These are phyloP conservation scores for Neurospora sp. DNA, from an alignment of 495 filamentous ascomycete genomes.

Conservation along the genomic window DNA sequence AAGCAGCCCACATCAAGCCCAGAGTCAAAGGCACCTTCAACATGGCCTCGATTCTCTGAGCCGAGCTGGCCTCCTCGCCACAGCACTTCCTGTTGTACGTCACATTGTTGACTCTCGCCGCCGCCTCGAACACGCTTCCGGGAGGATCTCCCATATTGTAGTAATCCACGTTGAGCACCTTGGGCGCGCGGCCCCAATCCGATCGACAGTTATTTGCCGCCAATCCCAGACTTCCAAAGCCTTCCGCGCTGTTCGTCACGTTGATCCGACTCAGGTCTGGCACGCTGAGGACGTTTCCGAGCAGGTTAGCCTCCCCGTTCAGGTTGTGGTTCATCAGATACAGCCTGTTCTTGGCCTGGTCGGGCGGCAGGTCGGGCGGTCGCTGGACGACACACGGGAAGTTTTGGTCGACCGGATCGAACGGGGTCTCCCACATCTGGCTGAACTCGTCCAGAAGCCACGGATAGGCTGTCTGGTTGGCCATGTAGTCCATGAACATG, in stretches of 20 bases:
- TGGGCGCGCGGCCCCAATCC: constrained; percentile 64
- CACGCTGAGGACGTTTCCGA: constrained; percentile 54
- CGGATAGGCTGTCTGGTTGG: constrained; percentile 65
- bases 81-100: constrained; percentile 70
- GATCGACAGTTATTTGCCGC: constrained; percentile 59
- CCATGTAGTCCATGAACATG: constrained; percentile 66
- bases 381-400: constrained; percentile 65
- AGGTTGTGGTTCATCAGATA: constrained; percentile 93
- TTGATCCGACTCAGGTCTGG: constrained; percentile 60
- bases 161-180: constrained; percentile 83
- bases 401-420: constrained; percentile 50
- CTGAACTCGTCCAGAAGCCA: constrained; percentile 68
- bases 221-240: constrained; percentile 58
- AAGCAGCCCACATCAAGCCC: constrained; percentile 7
- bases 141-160: constrained; percentile 59
- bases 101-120: constrained; percentile 76
- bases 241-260: constrained; percentile 57
- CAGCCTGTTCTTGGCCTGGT: constrained; percentile 50
- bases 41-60: constrained; percentile 4
- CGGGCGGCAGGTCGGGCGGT: constrained; percentile 47
- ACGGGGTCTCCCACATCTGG: constrained; percentile 70
- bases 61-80: constrained; percentile 32
- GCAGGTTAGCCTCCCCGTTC: constrained; percentile 59
- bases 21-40: constrained; percentile 3
- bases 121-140: constrained; percentile 88